These are phyloP conservation scores for Coniochaeta hoffmannii DNA, from an alignment of 2,329 filamentous ascomycete species.

Conservation along the genomic window DNA sequence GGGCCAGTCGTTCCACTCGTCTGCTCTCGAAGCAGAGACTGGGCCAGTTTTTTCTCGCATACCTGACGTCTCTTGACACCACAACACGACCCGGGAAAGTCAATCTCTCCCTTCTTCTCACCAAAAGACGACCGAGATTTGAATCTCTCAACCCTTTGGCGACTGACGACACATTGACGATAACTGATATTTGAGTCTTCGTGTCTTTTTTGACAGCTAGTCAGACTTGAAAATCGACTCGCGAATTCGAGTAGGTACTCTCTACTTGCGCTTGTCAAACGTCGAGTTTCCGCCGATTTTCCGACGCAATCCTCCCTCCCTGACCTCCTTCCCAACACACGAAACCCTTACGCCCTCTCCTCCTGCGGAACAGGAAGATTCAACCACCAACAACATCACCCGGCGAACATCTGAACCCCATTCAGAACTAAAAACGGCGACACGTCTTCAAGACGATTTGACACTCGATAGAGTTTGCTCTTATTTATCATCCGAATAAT, in stretches of 20 bases:
- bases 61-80: constrained; percentile 3
- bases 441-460: constrained; percentile 1
- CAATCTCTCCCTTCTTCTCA: not conserved
- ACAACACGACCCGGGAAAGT: not conserved
- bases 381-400: not conserved
- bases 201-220: not conserved
- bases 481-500: not conserved
- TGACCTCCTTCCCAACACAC: constrained; percentile 2
- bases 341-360: constrained; percentile 2
- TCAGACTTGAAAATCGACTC: not conserved
- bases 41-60: not conserved
- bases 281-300: not conserved
- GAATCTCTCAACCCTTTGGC: not conserved
- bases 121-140: not conserved
- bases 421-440: not conserved
- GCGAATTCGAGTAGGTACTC: not conserved
- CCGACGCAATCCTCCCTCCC: not conserved
- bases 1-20: not conserved
- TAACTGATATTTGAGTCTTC: not conserved
- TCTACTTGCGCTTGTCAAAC: not conserved
- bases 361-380: not conserved
- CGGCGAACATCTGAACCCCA: not conserved
- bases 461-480: not conserved
- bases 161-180: not conserved
- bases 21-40: not conserved